phyloP scores from a whole-genome alignment of 352 stramenopile species.

The Phytophthora pisi region DNA sequence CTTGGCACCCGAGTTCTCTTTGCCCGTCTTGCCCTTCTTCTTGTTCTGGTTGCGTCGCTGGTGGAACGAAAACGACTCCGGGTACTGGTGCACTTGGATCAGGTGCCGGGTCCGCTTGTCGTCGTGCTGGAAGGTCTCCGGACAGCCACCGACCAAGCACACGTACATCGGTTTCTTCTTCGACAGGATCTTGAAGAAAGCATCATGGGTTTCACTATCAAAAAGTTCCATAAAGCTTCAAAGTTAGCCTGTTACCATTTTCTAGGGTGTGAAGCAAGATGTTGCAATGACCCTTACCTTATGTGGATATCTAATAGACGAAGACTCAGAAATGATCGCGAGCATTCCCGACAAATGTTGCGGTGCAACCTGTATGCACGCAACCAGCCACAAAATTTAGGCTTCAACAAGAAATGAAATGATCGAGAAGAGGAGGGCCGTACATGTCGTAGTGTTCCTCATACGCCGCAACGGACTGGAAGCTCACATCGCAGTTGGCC shows the following conservation, averaged over 20 bases:
- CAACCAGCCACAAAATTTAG: slow-evolving; percentile 1
- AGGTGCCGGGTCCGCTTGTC: slow-evolving; percentile 58
- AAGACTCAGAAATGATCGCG: slow-evolving; percentile 52
- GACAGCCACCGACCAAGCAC: slow-evolving; percentile 62
- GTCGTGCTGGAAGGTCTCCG: slow-evolving; percentile 48
- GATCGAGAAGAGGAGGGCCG: neutral
- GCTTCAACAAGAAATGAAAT: neutral
- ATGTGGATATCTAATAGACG: slow-evolving; percentile 64
- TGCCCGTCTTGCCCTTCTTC: slow-evolving; percentile 3
- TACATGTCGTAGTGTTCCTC: slow-evolving; percentile 76
- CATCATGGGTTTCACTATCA: slow-evolving; percentile 62
- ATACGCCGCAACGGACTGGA: slow-evolving; percentile 51
- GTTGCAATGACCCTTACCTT: slow-evolving; percentile 20
- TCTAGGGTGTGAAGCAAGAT: neutral
- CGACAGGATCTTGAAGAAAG: slow-evolving; percentile 65
- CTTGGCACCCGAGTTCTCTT: neutral
- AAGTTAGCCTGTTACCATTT: neutral
- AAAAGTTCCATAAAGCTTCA: neutral
- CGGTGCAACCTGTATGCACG: slow-evolving; percentile 27
- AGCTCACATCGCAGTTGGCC: slow-evolving; percentile 49
- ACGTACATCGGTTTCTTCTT: slow-evolving; percentile 67
- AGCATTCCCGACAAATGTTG: slow-evolving; percentile 62
- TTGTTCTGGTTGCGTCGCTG: slow-evolving; percentile 26
- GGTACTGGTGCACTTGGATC: slow-evolving; percentile 51
- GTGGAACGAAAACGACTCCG: slow-evolving; percentile 48